phyloP scores from a whole-genome alignment of 306 rosid species.

The Geum urbanum region DNA sequence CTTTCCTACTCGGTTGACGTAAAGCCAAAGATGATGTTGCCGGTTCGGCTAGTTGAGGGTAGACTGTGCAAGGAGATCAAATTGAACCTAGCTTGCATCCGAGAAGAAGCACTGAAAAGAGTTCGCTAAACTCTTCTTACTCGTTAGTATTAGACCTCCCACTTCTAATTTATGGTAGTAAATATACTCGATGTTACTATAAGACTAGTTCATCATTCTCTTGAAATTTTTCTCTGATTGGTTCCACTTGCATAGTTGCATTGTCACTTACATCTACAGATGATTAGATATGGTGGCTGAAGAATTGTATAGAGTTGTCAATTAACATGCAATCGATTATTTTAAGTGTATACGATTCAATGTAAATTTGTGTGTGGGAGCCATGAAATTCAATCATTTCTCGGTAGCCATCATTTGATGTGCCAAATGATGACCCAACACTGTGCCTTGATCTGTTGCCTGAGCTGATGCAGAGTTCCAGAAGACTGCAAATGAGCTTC shows the following conservation, averaged over 20 bases:
- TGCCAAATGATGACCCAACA: not conserved
- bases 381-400: not conserved
- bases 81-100: constrained; percentile 56
- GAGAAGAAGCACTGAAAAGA: constrained; percentile 53
- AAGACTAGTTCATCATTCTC: too few relatives aligned
- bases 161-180: not conserved
- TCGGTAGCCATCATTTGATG: not conserved
- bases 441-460: too few relatives aligned
- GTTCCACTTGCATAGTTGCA: not conserved
- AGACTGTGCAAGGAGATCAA: constrained; percentile 74
- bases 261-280: not conserved
- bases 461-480: too few relatives aligned
- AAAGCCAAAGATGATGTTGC: constrained; percentile 82
- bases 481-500: too few relatives aligned
- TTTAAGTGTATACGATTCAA: too few relatives aligned
- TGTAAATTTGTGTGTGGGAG: too few relatives aligned
- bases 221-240: not conserved
- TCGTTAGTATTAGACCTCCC: not conserved
- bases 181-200: not conserved
- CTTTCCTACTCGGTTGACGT: constrained; percentile 71
- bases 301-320: not conserved
- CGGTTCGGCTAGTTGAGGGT: constrained; percentile 69
- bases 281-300: not conserved
- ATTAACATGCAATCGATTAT: too few relatives aligned
- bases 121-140: constrained; percentile 18